phyloP scores from a whole-genome alignment of 495 filamentous ascomycete genomes.

The Neurospora sp. region DNA sequence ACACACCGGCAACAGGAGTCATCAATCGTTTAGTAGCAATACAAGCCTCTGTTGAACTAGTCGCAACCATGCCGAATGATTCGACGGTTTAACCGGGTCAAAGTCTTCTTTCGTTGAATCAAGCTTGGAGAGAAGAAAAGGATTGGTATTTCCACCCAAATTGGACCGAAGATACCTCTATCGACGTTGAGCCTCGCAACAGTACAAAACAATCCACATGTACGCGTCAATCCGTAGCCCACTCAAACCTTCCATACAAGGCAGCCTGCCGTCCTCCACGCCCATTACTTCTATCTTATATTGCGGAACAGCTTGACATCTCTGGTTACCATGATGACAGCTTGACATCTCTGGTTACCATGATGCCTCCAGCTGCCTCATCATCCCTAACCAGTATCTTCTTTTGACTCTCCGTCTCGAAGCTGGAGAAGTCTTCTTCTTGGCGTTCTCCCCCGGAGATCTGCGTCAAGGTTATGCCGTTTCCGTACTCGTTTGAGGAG shows the following conservation, averaged over 20 bases:
- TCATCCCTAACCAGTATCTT: not conserved
- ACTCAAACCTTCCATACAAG: not conserved
- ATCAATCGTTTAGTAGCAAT: not conserved
- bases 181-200: not conserved
- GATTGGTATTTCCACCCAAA: not conserved
- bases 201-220: not conserved
- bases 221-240: not conserved
- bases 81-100: not conserved
- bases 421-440: not conserved
- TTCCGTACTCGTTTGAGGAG: not conserved
- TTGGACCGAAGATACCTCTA: not conserved
- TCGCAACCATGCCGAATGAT: not conserved
- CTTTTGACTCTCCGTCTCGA: not conserved
- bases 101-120: not conserved
- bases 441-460: not conserved
- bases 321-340: not conserved
- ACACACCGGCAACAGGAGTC: not conserved
- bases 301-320: not conserved
- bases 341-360: not conserved
- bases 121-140: not conserved
- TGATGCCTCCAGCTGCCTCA: not conserved
- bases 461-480: not conserved
- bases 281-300: not conserved
- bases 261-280: not conserved
- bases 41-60: not conserved